phyloP scores from a whole-genome alignment of 495 filamentous ascomycete genomes.

The Pyronema domesticum region DNA sequence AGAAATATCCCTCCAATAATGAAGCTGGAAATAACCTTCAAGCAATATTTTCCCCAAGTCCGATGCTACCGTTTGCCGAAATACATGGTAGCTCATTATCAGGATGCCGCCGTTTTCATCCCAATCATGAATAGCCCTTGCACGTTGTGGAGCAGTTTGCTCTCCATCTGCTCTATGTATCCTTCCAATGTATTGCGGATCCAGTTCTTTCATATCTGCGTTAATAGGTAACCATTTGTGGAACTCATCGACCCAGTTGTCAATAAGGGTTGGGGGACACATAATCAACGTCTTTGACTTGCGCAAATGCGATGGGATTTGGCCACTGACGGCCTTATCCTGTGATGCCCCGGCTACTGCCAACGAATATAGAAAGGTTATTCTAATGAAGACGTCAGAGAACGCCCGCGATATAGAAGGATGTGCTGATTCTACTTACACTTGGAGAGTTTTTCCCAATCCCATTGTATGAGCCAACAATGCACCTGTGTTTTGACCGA shows the following conservation, averaged over 20 bases:
- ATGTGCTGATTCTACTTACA: conserved; percentile 31
- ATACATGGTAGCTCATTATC: conserved; percentile 54
- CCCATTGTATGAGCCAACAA: conserved; percentile 88
- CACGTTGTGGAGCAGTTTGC: conserved; percentile 22
- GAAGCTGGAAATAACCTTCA: neutral
- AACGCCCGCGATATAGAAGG: conserved; percentile 2
- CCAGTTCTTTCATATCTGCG: neutral
- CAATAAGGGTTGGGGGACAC: conserved; percentile 54
- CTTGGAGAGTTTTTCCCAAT: conserved; percentile 83
- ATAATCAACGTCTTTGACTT: conserved; percentile 50
- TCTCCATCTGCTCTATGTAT: neutral
- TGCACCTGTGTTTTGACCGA: conserved; percentile 45
- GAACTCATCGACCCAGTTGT: conserved; percentile 74
- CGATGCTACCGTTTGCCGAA: conserved; percentile 27
- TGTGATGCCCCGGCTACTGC: conserved; percentile 42
- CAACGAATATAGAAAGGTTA: conserved; percentile 62
- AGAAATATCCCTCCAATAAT: neutral
- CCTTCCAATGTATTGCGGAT: neutral
- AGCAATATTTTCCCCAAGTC: neutral
- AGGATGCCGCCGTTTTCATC: conserved; percentile 48
- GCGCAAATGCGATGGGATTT: conserved; percentile 48
- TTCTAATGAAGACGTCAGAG: conserved; percentile 26
- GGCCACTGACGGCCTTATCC: conserved; percentile 36
- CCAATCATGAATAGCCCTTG: conserved; percentile 39
- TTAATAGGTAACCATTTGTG: conserved; percentile 41